Evolutionary conservation across 2,329 filamentous ascomycete genomes (phyloP).

Genomic region (Sphaceloma murrayae): DNA sequence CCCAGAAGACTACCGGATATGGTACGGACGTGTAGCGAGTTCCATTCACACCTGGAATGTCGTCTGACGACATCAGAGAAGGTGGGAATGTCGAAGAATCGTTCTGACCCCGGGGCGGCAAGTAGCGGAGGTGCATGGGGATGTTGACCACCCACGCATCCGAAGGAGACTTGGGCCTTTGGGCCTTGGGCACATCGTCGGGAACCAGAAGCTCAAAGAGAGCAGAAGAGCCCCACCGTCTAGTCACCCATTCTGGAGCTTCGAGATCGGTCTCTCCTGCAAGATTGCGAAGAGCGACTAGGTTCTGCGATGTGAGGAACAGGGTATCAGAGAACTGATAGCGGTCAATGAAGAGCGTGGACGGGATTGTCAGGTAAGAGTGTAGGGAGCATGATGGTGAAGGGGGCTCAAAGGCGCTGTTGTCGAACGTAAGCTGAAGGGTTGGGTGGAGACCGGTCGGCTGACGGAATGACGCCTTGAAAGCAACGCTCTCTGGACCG

Average conservation of each 20-base stretch:
- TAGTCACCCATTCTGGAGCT: conserved; percentile 71
- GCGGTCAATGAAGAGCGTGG: conserved; percentile 71
- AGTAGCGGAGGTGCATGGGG: conserved; percentile 78
- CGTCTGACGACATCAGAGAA: background rate
- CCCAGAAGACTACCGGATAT: conserved; percentile 84
- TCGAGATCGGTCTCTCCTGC: conserved; percentile 79
- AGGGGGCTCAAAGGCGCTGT: conserved; percentile 40
- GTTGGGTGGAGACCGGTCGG: conserved; percentile 80
- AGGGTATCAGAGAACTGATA: conserved; percentile 72
- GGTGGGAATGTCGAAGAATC: conserved; percentile 39
- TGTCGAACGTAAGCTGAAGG: conserved; percentile 56
- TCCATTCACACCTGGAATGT: conserved; percentile 21
- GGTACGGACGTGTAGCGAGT: conserved; percentile 48
- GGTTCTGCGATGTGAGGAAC: conserved; percentile 72
- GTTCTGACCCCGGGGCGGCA: conserved; percentile 44
- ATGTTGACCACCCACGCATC: conserved; percentile 56
- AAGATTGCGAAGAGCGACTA: conserved; percentile 57
- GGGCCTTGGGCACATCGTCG: conserved; percentile 18
- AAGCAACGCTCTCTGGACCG: conserved; percentile 31
- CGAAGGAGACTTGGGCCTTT: conserved; percentile 1
- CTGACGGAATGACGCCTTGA: conserved; percentile 56
- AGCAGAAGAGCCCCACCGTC: conserved; percentile 68
- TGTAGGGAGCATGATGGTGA: conserved; percentile 59
- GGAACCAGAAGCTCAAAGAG: conserved; percentile 64
- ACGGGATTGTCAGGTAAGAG: conserved; percentile 74